Evolutionary conservation across 2,329 filamentous ascomycete genomes (phyloP), one percentile per base, ranked within the genome.

Genomic region (Colletotrichum abscissum): DNA sequence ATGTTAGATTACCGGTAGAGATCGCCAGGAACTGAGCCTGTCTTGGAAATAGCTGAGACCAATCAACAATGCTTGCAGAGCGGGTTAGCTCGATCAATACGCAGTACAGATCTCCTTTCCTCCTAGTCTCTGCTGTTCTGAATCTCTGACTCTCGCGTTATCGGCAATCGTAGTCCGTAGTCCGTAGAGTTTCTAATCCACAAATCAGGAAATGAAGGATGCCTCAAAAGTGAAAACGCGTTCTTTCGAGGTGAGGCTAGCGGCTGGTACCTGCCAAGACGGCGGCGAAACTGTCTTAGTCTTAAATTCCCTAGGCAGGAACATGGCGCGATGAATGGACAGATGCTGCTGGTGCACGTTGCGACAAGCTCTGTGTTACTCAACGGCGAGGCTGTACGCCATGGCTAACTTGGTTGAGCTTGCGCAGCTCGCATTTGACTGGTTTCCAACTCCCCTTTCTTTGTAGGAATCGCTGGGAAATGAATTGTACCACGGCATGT

Each of bases 261-360:
- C 42, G 55, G 60, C 55, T 70, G 56, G 60, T 62, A 35, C 66
- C 56, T 70, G 55, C 67, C 46, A 65, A 66, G 70, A 65, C 28
- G 46, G 67, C 60, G 70, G 28, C 55, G 42, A 65, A 54, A 57
- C 52, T 66, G 67, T 65, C 67, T 70, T 46, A 62, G 46, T 59
- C 59, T 42, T 28, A 30, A 42, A 22, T 12, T 60, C 28, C 60
- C 60, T 59, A 55, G 62, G 70, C 14, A 26, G 16, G 22, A 55
- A 57, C 46, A 26, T 16, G 60, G 33, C 26, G 28, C 22, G 28
- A 60, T 19, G n/a, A 26, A n/a, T 16, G 59, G 22, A 30, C 28
- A 24, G 35, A 35, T 28, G 26, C 28, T 55, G 54, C 24, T 63
- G n/a, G 55, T 8, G 33, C n/a, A 64, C 54, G n/a, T 35, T 60